Conservation (phyloP, 257 asterid species). For the Capsicum pubescens region DNA sequence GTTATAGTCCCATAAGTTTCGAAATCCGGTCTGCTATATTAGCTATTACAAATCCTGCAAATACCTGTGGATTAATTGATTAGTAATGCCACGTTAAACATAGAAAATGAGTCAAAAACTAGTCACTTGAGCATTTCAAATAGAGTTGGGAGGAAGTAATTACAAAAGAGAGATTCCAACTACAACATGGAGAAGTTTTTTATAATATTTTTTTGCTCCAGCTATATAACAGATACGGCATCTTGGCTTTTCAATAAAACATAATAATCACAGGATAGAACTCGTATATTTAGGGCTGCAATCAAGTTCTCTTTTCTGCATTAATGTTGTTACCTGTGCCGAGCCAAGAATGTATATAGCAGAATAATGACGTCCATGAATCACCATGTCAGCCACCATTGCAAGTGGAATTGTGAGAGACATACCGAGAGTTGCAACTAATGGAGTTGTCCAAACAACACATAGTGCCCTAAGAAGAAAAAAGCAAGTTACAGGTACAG, state of each 20-base stretch:
- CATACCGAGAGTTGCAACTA: constrained; percentile 97
- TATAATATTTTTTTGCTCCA: background rate
- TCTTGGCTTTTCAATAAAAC: background rate
- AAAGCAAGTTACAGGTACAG: background rate
- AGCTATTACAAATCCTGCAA: constrained; percentile 87
- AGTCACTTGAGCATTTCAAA: background rate
- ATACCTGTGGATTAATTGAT: constrained; percentile 56
- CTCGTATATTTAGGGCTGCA: background rate
- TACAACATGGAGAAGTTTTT: background rate
- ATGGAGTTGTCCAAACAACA: constrained; percentile 98
- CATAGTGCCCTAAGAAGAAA: constrained; percentile 77
- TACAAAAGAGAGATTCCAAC: background rate
- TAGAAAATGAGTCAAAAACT: background rate
- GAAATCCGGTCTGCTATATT: constrained; percentile 73
- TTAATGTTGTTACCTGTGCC: constrained; percentile 65
- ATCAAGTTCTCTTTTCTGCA: background rate
- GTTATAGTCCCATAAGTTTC: constrained; percentile 68
- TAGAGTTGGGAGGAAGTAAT: background rate
- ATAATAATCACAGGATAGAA: background rate
- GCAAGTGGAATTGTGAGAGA: constrained; percentile 99
- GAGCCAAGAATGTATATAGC: constrained; percentile 91
- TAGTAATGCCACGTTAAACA: background rate
- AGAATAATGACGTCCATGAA: constrained; percentile 95
- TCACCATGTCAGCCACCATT: constrained; percentile 95
- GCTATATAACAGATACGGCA: background rate